phyloP scores from a whole-genome alignment of 2,329 filamentous ascomycete genomes.

The Graphiopsis chlorocephala region DNA sequence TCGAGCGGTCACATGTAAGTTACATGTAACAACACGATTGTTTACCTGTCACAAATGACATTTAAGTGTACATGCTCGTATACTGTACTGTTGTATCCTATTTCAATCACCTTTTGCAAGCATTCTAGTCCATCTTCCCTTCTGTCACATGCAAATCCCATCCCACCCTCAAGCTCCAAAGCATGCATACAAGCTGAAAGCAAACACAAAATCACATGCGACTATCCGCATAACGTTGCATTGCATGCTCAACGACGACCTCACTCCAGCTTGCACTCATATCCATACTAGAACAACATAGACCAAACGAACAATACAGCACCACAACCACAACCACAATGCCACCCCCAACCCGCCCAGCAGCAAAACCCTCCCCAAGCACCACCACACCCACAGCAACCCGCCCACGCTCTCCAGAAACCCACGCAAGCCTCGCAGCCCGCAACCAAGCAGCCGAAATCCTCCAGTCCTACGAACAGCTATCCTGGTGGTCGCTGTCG shows the following conservation, averaged over 20 bases:
- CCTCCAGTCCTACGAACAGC: constrained; percentile 33
- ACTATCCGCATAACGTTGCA: background rate
- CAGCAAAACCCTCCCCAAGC: background rate
- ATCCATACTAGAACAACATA: background rate
- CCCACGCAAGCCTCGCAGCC: constrained; percentile 24
- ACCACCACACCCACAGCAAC: background rate
- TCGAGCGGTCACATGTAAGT: background rate
- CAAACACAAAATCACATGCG: constrained; percentile 8
- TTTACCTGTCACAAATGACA: background rate
- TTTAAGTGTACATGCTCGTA: background rate
- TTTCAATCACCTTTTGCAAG: background rate
- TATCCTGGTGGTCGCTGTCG: constrained; percentile 29
- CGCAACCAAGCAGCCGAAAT: constrained; percentile 28
- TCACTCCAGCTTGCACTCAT: background rate
- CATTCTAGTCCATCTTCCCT: background rate
- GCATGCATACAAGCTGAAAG: background rate
- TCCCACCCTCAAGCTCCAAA: background rate
- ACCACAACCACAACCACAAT: background rate
- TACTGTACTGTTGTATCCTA: background rate
- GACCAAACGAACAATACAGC: background rate
- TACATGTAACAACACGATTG: too few relatives aligned
- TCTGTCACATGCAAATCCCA: constrained; percentile 6
- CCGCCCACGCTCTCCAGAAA: constrained; percentile 23
- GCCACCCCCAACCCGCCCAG: background rate
- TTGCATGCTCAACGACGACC: background rate